A percentile compares a stretch with the other conserved stretches of the same genome.
phyloP scores from a whole-genome alignment of 2,329 filamentous ascomycete genomes.

The Aphanoascus verrucosus region DNA sequence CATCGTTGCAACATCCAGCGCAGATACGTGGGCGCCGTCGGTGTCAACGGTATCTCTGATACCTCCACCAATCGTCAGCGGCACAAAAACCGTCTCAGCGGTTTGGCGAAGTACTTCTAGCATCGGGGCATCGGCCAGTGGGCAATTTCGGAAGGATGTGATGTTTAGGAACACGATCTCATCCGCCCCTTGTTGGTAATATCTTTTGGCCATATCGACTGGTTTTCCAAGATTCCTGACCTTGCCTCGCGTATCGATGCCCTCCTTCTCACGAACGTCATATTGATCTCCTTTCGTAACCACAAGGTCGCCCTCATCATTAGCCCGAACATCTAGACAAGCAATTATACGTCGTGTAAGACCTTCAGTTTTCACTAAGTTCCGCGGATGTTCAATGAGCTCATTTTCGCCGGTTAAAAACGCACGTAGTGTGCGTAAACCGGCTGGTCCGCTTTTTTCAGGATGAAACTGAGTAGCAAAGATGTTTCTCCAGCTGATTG shows the following conservation, averaged over 20 bases:
- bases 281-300: conserved; percentile 99
- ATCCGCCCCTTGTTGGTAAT: conserved; percentile 94
- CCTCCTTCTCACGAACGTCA: conserved; percentile 82
- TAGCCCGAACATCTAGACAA: conserved; percentile 88
- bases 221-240: conserved; percentile 95
- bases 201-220: conserved; percentile 82
- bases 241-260: conserved; percentile 43
- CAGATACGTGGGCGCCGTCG: conserved; percentile 75
- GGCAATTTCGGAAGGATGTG: conserved; percentile 92
- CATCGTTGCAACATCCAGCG: conserved; percentile 85
- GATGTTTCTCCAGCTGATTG: conserved; percentile 72
- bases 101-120: conserved; percentile 80
- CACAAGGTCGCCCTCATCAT: conserved; percentile 87
- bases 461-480: conserved; percentile 95
- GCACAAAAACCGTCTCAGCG: conserved; percentile 87
- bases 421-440: conserved; percentile 69
- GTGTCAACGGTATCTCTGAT: conserved; percentile 87
- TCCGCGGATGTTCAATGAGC: conserved; percentile 35
- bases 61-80: conserved; percentile 87
- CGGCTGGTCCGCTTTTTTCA: conserved; percentile 88
- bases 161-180: conserved; percentile 98
- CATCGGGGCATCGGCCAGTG: conserved; percentile 87
- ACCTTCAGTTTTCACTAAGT: conserved; percentile 43
- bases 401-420: conserved; percentile 66
- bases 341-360: conserved; percentile 90